Conservation (phyloP, 2,329 filamentous ascomycete species). For the Aspergillus bombycis region DNA sequence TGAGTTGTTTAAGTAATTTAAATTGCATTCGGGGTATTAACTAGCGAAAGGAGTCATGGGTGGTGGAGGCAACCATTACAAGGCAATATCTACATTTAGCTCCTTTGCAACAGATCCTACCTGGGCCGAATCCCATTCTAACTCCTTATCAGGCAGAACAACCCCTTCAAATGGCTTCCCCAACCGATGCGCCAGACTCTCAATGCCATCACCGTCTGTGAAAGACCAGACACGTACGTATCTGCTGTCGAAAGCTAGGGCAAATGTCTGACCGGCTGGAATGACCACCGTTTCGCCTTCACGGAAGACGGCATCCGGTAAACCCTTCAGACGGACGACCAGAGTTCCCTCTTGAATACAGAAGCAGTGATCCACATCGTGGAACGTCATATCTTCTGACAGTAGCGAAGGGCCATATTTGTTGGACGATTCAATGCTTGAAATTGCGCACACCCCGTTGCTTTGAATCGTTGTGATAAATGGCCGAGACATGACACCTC, state of each 20-base stretch:
- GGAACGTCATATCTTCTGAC: slow-evolving; percentile 47
- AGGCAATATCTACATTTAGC: slow-evolving; percentile 23
- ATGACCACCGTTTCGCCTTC: slow-evolving; percentile 56
- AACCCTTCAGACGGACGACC: slow-evolving; percentile 44
- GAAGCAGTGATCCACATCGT: slow-evolving; percentile 56
- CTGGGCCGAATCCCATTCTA: slow-evolving; percentile 26
- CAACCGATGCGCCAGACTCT: slow-evolving; percentile 47
- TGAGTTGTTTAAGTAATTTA: neutral
- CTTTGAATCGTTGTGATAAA: slow-evolving; percentile 55
- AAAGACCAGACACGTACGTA: slow-evolving; percentile 55
- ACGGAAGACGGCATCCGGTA: slow-evolving; percentile 38
- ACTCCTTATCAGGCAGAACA: slow-evolving; percentile 44
- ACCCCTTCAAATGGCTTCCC: slow-evolving; percentile 39
- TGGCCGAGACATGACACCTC: slow-evolving; percentile 43
- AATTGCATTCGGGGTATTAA: neutral
- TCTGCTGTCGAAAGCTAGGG: slow-evolving; percentile 48
- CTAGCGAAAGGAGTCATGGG: neutral
- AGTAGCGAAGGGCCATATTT: slow-evolving; percentile 43
- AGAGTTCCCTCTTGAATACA: slow-evolving; percentile 53
- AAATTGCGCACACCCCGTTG: slow-evolving; percentile 56
- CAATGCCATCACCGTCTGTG: slow-evolving; percentile 54
- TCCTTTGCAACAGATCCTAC: slow-evolving; percentile 23
- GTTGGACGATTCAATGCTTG: slow-evolving; percentile 52
- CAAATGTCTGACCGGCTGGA: slow-evolving; percentile 51
- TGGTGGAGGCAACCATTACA: neutral